Evolutionary conservation across 108 stramenopile genomes (phyloP).

Genomic region (Cylindrotheca closterium): DNA sequence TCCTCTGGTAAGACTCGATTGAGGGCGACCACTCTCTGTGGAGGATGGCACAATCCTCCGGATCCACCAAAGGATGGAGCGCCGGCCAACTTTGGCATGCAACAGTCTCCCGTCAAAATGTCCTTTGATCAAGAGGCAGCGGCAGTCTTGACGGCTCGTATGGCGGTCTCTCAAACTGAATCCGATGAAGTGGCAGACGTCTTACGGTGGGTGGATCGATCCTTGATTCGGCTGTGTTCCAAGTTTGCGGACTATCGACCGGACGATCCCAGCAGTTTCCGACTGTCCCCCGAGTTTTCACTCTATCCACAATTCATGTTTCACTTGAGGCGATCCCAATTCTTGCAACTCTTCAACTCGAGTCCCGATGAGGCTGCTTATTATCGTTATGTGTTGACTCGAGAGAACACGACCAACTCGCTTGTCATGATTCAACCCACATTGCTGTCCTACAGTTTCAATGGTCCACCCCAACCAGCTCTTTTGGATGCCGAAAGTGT

Average conservation of each 20-base stretch:
- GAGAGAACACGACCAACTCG: constrained; percentile 93
- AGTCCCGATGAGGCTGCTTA: constrained; percentile 98
- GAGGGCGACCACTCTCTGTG: constrained; percentile 95
- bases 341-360: constrained; percentile 96
- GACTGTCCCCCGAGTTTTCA: constrained; percentile 92
- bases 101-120: constrained; percentile 69
- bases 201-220: constrained; percentile 98
- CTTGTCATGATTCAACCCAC: constrained; percentile 99
- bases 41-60: constrained; percentile 89
- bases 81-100: constrained; percentile 33
- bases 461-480: constrained; percentile 94
- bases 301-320: constrained; percentile 99
- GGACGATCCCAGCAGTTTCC: constrained; percentile 93
- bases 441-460: constrained; percentile 94
- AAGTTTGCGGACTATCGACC: constrained; percentile 97
- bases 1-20: constrained; percentile 87
- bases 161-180: constrained; percentile 93
- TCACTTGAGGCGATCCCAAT: constrained; percentile 92
- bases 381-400: constrained; percentile 89
- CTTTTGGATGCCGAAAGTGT: constrained; percentile 94
- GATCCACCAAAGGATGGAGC: constrained; percentile 44
- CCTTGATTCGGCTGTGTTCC: constrained; percentile 94
- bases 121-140: constrained; percentile 99
- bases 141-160: constrained; percentile 94
- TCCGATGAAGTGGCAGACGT: constrained; percentile 96